Base-by-base conservation (phyloP, 2,329 filamentous ascomycete genomes). In the Aspergillus texensis region DNA sequence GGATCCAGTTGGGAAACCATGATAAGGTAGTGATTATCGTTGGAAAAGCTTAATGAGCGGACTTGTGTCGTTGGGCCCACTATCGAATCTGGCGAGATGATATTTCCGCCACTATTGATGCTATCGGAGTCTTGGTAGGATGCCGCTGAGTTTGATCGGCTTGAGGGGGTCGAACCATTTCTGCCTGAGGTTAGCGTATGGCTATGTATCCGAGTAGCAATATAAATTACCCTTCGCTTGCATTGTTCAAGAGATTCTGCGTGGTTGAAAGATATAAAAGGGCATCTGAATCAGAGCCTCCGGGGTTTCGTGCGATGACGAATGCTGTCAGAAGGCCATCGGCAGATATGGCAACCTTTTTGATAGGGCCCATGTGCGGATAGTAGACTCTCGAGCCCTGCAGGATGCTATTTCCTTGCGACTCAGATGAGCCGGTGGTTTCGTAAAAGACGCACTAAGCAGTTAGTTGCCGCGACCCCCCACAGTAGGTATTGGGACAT, bases 311-410 rank as follows among this genome's bases (percentile, higher is more conserved):
- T 0, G 52, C 60, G 16, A 65, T 50, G 10, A 59, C 26, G 43
- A 68, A 68, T 1, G 66, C 66, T 6, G 60, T 46, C 0, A 65
- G 34, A 16, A 48, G 50, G 10, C 69, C 66, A 21, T 67, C 63
- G 3, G 58, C 56, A 0, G 69, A 70, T 45, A 71, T 65, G 2
- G 65, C 61, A 12, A 65, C 50, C 21, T 58, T 57, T 12, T 61
- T 62, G 48, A 71, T 69, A 39, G 62, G 57, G 14, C 66, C 66
- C 24, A 65, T 54, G 14, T 64, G 36, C 5, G 48, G 50, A 19
- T 48, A 36, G 12, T 56, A 10, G 2, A 60, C 28, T 21, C 50
- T 32, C 8, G 21, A 21, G 4, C 19, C 52, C 12, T 34, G 30
- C 1, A 19, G 6, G 2, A 54, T 54, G 11, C 52, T 36, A 21